These are phyloP conservation scores for Botrytis galanthina DNA, from an alignment of 2,329 filamentous ascomycete genomes.

Conservation along the genomic window DNA sequence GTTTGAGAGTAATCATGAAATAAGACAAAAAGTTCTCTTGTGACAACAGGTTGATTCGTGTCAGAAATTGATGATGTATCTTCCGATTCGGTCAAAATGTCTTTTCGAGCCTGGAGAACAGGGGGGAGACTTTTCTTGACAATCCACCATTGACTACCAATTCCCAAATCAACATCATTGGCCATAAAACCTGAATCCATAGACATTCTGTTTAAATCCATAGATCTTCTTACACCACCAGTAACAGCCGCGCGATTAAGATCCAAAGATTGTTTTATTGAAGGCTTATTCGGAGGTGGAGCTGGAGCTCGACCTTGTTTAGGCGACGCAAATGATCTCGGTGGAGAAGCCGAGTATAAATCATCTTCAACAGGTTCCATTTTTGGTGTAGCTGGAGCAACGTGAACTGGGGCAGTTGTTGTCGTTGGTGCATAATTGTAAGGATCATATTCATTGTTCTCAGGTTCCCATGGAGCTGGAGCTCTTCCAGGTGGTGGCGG, in stretches of 20 bases:
- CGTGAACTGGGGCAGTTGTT: constrained; percentile 26
- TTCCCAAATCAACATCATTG: constrained; percentile 76
- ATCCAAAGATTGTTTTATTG: constrained; percentile 63
- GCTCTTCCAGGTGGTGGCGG: constrained; percentile 43
- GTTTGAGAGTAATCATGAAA: constrained; percentile 98
- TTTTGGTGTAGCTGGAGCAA: constrained; percentile 26
- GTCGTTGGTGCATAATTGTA: constrained; percentile 49
- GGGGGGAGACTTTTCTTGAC: constrained; percentile 77
- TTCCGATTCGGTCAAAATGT: constrained; percentile 79
- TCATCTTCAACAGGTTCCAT: constrained; percentile 35
- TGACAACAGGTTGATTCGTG: constrained; percentile 68
- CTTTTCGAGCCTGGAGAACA: constrained; percentile 75
- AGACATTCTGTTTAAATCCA: constrained; percentile 73
- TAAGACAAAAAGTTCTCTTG: constrained; percentile 80
- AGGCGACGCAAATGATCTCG: constrained; percentile 35
- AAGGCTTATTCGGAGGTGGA: constrained; percentile 44
- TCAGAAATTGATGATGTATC: constrained; percentile 69
- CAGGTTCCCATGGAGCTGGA: constrained; percentile 53
- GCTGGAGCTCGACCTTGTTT: constrained; percentile 43
- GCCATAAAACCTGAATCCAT: constrained; percentile 83
- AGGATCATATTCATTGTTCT: constrained; percentile 71
- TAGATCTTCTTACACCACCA: constrained; percentile 45
- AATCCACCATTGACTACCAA: constrained; percentile 81
- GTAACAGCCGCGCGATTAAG: constrained; percentile 51
- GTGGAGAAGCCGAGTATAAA: constrained; percentile 39